These are phyloP conservation scores for Phytopythium aichiense DNA, from an alignment of 352 stramenopile species.

Conservation along the genomic window DNA sequence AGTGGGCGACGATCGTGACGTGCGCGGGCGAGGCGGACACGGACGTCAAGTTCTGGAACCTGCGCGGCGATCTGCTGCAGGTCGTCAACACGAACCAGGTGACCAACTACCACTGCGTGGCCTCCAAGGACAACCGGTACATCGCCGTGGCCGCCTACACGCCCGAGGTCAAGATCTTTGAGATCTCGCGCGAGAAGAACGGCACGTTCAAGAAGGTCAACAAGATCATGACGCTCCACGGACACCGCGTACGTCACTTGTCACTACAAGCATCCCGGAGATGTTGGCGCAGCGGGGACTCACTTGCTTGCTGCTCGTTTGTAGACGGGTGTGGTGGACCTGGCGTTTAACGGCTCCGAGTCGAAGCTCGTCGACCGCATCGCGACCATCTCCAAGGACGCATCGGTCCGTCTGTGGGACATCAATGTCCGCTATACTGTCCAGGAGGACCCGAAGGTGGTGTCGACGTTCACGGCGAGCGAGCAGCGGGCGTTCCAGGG, in stretches of 20 bases:
- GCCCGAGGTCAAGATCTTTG: conserved; percentile 80
- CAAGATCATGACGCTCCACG: conserved; percentile 82
- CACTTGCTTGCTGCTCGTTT: conserved; percentile 2
- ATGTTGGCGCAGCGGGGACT: background rate
- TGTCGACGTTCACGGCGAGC: conserved; percentile 58
- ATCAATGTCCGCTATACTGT: conserved; percentile 82
- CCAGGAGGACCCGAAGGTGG: conserved; percentile 70
- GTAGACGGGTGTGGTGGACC: conserved; percentile 68
- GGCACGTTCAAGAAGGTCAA: conserved; percentile 77
- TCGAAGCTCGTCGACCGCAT: conserved; percentile 64
- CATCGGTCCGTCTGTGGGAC: conserved; percentile 70
- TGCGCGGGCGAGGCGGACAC: conserved; percentile 65
- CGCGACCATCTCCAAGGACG: conserved; percentile 76
- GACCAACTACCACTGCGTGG: conserved; percentile 73
- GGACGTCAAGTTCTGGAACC: conserved; percentile 81
- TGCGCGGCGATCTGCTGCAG: conserved; percentile 60
- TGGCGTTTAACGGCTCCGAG: conserved; percentile 75
- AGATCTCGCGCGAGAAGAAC: conserved; percentile 72
- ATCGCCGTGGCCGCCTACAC: conserved; percentile 79
- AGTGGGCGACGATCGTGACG: conserved; percentile 79
- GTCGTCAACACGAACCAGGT: conserved; percentile 80
- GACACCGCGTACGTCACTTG: conserved; percentile 44
- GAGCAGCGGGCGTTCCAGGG: conserved; percentile 48
- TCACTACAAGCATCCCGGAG: background rate
- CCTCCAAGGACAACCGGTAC: conserved; percentile 80